phyloP scores from a whole-genome alignment of 306 rosid species.

The Medicago arabica region DNA sequence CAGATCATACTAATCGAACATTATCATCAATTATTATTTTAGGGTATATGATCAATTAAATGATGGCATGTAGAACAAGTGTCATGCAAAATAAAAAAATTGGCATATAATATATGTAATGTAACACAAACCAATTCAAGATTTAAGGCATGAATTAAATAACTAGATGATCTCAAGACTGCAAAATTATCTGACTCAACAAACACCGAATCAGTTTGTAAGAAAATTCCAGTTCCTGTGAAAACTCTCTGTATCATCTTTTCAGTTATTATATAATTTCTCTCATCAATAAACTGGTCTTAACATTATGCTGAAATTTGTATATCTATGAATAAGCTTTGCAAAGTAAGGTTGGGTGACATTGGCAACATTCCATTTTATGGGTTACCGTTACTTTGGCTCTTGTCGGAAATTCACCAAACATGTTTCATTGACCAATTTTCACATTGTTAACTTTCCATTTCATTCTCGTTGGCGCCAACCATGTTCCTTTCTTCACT shows the following conservation, averaged over 20 bases:
- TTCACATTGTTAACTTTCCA: conserved; percentile 42
- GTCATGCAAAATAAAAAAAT: too few relatives aligned
- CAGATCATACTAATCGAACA: too few relatives aligned
- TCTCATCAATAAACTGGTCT: background rate
- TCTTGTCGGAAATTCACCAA: conserved; percentile 32
- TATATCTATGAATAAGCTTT: conserved; percentile 7
- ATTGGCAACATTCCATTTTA: background rate
- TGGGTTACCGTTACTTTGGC: conserved; percentile 31
- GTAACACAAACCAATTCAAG: background rate
- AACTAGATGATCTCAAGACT: background rate
- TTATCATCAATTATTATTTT: too few relatives aligned
- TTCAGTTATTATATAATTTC: background rate
- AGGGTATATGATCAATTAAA: too few relatives aligned
- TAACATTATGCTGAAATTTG: conserved; percentile 5
- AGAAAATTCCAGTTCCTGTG: background rate
- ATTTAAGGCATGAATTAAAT: background rate
- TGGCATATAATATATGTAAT: too few relatives aligned
- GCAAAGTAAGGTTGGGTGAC: conserved; percentile 10
- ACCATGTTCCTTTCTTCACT: conserved; percentile 36
- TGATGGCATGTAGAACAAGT: too few relatives aligned
- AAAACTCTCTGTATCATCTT: background rate
- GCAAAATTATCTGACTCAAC: too few relatives aligned
- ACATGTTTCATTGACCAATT: conserved; percentile 25
- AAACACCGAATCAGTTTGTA: background rate
- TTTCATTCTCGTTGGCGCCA: conserved; percentile 45